A percentile compares a stretch with the other conserved stretches of the same genome.
phyloP scores from a whole-genome alignment of 1,284 basidiomycete genomes.

The Takashimella tepidaria region DNA sequence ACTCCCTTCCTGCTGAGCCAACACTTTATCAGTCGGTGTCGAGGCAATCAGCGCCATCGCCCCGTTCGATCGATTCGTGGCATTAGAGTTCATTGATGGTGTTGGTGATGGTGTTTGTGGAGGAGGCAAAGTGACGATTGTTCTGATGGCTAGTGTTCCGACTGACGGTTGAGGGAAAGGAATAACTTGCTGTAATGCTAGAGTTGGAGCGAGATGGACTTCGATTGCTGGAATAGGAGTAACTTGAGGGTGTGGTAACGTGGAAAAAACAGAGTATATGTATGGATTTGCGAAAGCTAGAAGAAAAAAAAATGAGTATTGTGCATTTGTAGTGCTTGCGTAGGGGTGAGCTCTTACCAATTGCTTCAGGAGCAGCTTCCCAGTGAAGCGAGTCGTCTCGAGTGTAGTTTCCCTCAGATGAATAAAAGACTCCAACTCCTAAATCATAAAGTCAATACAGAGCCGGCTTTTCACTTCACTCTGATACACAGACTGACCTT shows the following conservation, averaged over 20 bases:
- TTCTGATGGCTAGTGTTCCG: slow-evolving; percentile 20
- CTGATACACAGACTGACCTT: slow-evolving; percentile 57
- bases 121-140: slow-evolving; percentile 6
- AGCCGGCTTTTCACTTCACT: not conserved
- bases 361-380: slow-evolving; percentile 74
- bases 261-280: slow-evolving; percentile 70
- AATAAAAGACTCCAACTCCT: slow-evolving; percentile 73
- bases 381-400: slow-evolving; percentile 63
- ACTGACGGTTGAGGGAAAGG: slow-evolving; percentile 53
- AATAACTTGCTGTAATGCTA: slow-evolving; percentile 61
- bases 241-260: slow-evolving; percentile 45
- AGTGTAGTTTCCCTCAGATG: slow-evolving; percentile 62
- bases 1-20: slow-evolving; percentile 61
- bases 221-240: slow-evolving; percentile 60
- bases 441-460: slow-evolving; percentile 4
- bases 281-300: slow-evolving; percentile 67
- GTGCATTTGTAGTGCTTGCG: no score
- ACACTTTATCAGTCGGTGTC: slow-evolving; percentile 64
- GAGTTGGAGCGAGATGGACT: slow-evolving; percentile 70
- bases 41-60: slow-evolving; percentile 56
- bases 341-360: slow-evolving; percentile 54
- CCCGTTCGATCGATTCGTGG: slow-evolving; percentile 13
- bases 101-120: slow-evolving; percentile 46
- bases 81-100: slow-evolving; percentile 54
- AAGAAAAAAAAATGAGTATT: not conserved